These are phyloP conservation scores for Truncatella angustata DNA, from an alignment of 2,329 filamentous ascomycete genomes.

Conservation along the genomic window DNA sequence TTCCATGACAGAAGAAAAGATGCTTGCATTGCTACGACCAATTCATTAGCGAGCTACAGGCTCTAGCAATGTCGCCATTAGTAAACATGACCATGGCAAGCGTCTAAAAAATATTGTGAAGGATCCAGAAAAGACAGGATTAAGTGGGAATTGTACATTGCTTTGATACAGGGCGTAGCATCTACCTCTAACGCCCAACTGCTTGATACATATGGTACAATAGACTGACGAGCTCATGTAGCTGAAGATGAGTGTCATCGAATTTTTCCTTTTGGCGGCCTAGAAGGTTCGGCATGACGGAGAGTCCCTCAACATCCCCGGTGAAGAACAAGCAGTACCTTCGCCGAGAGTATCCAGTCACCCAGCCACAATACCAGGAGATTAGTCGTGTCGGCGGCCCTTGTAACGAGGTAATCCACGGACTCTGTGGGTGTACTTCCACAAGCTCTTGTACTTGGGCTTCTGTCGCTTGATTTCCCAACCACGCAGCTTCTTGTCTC, in stretches of 20 bases:
- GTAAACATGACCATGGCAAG: too few species aligned
- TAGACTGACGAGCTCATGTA: neutral
- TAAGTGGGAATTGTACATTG: conserved; percentile 4
- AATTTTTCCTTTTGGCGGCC: neutral
- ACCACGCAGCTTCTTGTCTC: conserved; percentile 57
- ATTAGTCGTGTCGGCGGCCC: neutral
- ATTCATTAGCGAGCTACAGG: too few species aligned
- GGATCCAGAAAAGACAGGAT: too few species aligned
- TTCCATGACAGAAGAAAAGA: too few species aligned
- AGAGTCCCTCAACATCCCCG: neutral
- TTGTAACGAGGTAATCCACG: conserved; percentile 15
- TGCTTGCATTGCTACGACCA: too few species aligned
- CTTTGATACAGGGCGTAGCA: conserved; percentile 3
- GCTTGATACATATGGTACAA: conserved; percentile 15
- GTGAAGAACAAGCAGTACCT: neutral
- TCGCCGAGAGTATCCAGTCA: neutral
- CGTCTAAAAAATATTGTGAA: too few species aligned
- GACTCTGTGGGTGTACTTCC: conserved; percentile 65
- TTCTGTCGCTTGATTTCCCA: conserved; percentile 67
- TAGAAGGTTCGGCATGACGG: neutral
- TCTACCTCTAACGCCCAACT: conserved; percentile 9
- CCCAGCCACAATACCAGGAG: neutral
- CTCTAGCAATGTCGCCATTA: too few species aligned
- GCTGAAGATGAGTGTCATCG: too few species aligned
- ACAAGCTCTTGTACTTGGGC: conserved; percentile 62